A percentile compares a stretch with the other conserved stretches of the same genome.
phyloP scores from a whole-genome alignment of 139 green algal species.

The Volvox africanus region DNA sequence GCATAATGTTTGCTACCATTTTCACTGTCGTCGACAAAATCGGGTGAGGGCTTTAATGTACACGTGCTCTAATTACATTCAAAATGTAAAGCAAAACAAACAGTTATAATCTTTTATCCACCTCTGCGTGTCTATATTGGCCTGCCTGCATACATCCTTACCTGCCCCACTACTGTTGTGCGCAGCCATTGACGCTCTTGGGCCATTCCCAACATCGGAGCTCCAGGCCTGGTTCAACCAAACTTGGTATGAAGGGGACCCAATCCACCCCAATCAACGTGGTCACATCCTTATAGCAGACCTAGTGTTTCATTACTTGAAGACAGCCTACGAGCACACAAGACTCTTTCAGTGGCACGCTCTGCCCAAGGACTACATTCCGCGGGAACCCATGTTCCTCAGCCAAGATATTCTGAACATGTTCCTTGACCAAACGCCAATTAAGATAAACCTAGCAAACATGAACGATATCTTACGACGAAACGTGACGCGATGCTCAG shows the following conservation, averaged over 20 bases:
- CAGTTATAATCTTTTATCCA: no score
- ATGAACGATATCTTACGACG: background rate
- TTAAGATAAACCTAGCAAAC: background rate
- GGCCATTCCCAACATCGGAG: background rate
- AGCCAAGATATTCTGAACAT: no score
- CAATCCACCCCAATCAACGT: background rate
- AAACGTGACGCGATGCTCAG: background rate
- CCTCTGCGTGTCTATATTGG: background rate
- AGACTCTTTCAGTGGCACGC: no score
- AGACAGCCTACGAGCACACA: no score
- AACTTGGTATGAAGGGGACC: background rate
- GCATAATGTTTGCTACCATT: no score
- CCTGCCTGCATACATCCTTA: background rate
- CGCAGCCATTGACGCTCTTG: background rate
- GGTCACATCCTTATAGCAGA: background rate
- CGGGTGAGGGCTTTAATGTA: no score
- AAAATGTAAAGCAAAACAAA: no score
- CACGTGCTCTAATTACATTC: no score
- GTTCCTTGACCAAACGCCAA: background rate
- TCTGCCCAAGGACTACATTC: background rate
- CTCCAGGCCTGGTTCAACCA: constrained; percentile 4
- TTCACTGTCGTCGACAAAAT: no score
- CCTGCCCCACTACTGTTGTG: background rate
- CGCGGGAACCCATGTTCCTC: background rate
- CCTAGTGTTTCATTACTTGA: background rate